These are phyloP conservation scores for Elaeis oleifera DNA, from an alignment of 202 grass and related monocot species.

Conservation along the genomic window DNA sequence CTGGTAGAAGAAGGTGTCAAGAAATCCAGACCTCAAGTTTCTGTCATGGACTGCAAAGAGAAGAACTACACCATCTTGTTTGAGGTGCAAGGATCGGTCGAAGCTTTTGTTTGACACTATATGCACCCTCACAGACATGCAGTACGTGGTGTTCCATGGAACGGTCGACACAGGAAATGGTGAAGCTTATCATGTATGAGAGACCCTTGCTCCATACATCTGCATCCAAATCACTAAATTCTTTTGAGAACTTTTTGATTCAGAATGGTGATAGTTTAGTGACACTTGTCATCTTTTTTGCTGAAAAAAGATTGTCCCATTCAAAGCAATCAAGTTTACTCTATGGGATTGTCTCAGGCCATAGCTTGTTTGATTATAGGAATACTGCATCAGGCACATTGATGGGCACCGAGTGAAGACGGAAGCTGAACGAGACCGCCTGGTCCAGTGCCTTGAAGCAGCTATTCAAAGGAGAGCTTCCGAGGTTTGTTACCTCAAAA, in stretches of 20 bases:
- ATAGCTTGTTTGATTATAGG: not conserved
- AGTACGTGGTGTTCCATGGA: conserved; percentile 52
- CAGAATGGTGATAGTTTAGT: too few relatives aligned
- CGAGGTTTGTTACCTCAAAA: not conserved
- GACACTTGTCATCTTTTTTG: too few relatives aligned
- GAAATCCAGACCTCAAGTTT: not conserved
- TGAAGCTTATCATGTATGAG: conserved; percentile 36
- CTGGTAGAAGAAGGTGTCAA: not conserved
- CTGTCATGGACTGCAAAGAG: conserved; percentile 38
- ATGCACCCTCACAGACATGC: conserved; percentile 42
- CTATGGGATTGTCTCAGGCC: too few relatives aligned
- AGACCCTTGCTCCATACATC: not conserved
- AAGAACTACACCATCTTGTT: conserved; percentile 38
- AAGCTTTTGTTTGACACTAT: conserved; percentile 51
- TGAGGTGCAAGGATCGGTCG: conserved; percentile 36
- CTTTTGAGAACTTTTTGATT: too few relatives aligned
- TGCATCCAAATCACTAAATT: too few relatives aligned
- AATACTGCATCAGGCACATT: conserved; percentile 10
- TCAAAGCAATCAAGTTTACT: too few relatives aligned
- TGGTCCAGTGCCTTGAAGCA: conserved; percentile 13
- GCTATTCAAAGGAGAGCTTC: conserved; percentile 6
- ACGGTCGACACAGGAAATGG: conserved; percentile 26
- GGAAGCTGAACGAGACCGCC: not conserved
- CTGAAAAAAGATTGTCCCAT: too few relatives aligned
- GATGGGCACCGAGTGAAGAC: not conserved